phyloP scores from a whole-genome alignment of 2,329 filamentous ascomycete genomes.

The Tolypocladium tropicale region DNA sequence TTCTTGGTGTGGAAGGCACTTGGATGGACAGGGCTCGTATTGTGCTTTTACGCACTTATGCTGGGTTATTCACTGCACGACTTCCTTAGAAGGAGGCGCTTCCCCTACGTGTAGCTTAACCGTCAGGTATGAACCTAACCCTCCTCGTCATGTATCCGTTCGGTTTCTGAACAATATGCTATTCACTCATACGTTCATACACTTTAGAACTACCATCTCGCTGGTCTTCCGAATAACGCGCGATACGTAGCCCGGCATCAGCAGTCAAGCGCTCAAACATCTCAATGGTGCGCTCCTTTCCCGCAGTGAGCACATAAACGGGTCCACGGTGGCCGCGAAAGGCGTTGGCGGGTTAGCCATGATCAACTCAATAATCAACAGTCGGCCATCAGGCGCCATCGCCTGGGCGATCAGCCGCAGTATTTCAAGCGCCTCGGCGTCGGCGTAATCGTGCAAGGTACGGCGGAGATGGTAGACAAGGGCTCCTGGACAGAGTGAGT shows the following conservation, averaged over 20 bases:
- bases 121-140: not conserved
- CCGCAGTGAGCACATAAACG: no score
- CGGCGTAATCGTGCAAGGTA: no score
- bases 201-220: not conserved
- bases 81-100: not conserved
- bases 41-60: not conserved
- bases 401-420: no score
- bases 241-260: not conserved
- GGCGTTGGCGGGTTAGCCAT: no score
- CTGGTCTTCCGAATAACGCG: not conserved
- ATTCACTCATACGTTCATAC: not conserved
- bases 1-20: not conserved
- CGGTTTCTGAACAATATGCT: not conserved
- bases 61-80: not conserved
- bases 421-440: no score
- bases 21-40: not conserved
- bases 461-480: no score
- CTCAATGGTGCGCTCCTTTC: no score
- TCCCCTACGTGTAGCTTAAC: not conserved
- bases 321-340: no score
- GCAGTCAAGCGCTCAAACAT: not conserved
- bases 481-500: no score
- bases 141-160: not conserved
- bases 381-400: no score
- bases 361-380: no score